Percentiles rank a stretch among this genome's conserved stretches.
phyloP scores from a whole-genome alignment of 306 rosid genomes.

The Begonia fuchsioides region DNA sequence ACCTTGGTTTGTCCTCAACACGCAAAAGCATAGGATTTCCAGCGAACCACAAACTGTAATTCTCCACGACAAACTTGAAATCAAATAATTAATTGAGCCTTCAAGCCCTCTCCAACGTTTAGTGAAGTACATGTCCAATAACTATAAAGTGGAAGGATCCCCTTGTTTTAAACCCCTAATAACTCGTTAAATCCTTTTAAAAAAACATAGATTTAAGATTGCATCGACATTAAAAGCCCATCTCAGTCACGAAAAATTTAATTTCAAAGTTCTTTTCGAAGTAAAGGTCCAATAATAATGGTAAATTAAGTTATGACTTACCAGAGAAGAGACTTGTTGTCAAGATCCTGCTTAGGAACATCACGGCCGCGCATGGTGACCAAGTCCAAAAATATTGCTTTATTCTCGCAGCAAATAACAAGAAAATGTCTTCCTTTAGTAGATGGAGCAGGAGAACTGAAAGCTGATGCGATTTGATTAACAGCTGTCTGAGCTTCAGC shows the following conservation, averaged over 20 bases:
- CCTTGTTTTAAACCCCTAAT: no score
- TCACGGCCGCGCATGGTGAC: constrained; percentile 99
- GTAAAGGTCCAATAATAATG: no score
- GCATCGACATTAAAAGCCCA: not conserved
- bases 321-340: constrained; percentile 91
- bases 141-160: no score
- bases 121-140: no score
- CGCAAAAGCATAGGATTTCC: no score
- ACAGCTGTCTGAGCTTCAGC: constrained; percentile 89
- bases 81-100: no score
- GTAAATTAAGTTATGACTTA: constrained; percentile 16
- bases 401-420: constrained; percentile 89
- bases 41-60: no score
- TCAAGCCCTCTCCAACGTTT: no score
- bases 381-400: constrained; percentile 93
- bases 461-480: constrained; percentile 50
- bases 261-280: no score
- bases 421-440: constrained; percentile 97
- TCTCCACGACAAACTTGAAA: no score
- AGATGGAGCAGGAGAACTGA: constrained; percentile 74
- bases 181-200: not conserved
- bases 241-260: not conserved
- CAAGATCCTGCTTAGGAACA: constrained; percentile 94
- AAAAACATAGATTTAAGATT: not conserved
- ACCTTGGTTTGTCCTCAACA: no score